Evolutionary conservation across 1,139 yeast species (phyloP), one percentile per base, ranked within the genome.

Genomic region (Diutina scorzettiae): DNA sequence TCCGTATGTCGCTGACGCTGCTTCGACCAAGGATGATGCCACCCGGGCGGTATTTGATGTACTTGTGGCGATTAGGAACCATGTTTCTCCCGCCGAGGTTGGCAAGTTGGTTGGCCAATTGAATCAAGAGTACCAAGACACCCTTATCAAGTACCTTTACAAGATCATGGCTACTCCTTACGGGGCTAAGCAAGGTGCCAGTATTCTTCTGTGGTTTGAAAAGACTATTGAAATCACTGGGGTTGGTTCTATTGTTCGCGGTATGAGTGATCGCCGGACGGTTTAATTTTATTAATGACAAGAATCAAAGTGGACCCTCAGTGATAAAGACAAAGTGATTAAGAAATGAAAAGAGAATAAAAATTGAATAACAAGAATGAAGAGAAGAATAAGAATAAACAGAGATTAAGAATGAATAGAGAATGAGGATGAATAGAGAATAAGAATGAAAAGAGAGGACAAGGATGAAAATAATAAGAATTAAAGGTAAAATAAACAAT

Each of bases 131-230:
- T 84, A 86, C 56, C 84, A 81, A 49, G 94, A 84, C 53, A 78
- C 76, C 5, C 74, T 93, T 55, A 69, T 89, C 45, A 91, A 91
- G 60, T 85, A 84, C 59, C 66, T 91, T 47, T 93, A 89, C 63
- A 82, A 81, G 54, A 87, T 86, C 39, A 86, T 93, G 95, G 68
- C 78, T 33, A 66, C 81, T 8, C 71, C 77, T 24, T 77, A 78
- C 51, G 86, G 93, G 4, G 86, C 87, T 50, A 84, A 83, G 52
- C 87, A 82, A 52, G 95, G 96, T 18, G 95, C 95, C 40, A 69
- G 81, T 43, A 62, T 93, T 53, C 74, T 93, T 54, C 73, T 79
- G 32, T 93, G 98, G 98, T 86, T 82, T 57, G 97, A 91, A 53
- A 87, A 86, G 62, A 76, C 93, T 21, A 80, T 85, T 33, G 94